A percentile compares a stretch with the other conserved stretches of the same genome.
Conservation (phyloP, 2,329 filamentous ascomycete species). For the Zymoseptoria pseudotritici region DNA sequence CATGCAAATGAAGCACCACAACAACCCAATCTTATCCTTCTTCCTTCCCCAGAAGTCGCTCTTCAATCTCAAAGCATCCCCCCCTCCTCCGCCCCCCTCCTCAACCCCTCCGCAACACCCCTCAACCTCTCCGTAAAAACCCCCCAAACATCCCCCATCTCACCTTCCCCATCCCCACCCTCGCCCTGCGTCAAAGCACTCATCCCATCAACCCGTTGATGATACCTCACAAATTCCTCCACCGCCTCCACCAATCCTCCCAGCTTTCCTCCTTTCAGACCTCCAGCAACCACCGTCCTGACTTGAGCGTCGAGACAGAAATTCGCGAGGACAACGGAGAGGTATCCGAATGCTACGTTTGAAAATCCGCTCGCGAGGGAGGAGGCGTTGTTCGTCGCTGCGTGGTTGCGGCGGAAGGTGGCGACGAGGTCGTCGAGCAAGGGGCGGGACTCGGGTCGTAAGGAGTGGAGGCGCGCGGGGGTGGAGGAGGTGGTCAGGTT, state of each 20-base stretch:
- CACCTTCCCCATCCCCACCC: constrained; percentile 42
- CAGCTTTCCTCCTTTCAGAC: constrained; percentile 43
- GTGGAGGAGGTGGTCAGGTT: constrained; percentile 77
- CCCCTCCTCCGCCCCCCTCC: constrained; percentile 7
- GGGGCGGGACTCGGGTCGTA: constrained; percentile 5
- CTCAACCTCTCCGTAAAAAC: constrained; percentile 50
- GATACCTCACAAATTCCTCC: constrained; percentile 54
- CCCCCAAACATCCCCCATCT: constrained; percentile 32
- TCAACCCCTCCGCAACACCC: constrained; percentile 39
- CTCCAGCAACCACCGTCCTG: constrained; percentile 24
- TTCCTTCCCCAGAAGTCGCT: too few species aligned
- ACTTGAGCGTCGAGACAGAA: constrained; percentile 55
- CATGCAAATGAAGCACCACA: too few species aligned
- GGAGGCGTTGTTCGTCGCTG: constrained; percentile 47
- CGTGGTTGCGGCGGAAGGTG: constrained; percentile 24
- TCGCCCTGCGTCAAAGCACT: constrained; percentile 7
- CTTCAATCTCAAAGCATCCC: background rate
- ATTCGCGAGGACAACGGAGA: constrained; percentile 77
- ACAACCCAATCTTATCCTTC: too few species aligned
- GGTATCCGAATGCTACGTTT: constrained; percentile 79
- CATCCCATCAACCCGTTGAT: constrained; percentile 51
- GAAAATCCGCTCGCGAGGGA: constrained; percentile 64
- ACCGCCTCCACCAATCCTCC: constrained; percentile 49
- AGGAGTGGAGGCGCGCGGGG: constrained; percentile 37
- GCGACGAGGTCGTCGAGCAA: constrained; percentile 19